phyloP scores from a whole-genome alignment of 164 flowering plant genomes.

The Tinospora cordifolia region DNA sequence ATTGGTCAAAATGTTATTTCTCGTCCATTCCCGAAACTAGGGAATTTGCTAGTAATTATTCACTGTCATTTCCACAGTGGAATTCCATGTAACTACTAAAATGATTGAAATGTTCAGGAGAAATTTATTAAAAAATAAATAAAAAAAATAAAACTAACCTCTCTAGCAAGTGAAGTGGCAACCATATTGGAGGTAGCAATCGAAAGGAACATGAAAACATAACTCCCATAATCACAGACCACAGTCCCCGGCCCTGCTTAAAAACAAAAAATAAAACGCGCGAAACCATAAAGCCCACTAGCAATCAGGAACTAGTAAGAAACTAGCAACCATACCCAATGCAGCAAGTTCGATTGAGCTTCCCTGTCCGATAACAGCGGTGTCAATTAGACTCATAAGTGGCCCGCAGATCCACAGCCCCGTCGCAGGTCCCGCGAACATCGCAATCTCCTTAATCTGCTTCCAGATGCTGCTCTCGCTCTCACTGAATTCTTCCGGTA shows the following conservation, averaged over 20 bases:
- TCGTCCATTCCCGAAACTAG: no score
- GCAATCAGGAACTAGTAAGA: background rate
- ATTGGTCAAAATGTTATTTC: no score
- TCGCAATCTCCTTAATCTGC: slow-evolving; percentile 65
- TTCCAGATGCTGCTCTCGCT: slow-evolving; percentile 48
- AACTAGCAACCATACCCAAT: slow-evolving; percentile 38
- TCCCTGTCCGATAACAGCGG: slow-evolving; percentile 86
- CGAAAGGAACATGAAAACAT: slow-evolving; percentile 88
- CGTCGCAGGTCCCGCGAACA: slow-evolving; percentile 80
- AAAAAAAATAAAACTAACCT: slow-evolving; percentile 30
- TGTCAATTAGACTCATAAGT: slow-evolving; percentile 89
- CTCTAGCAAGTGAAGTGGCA: slow-evolving; percentile 74
- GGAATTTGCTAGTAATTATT: no score
- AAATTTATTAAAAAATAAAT: no score
- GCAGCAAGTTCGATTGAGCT: slow-evolving; percentile 96
- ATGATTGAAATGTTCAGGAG: background rate
- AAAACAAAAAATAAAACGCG: background rate
- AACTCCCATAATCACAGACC: slow-evolving; percentile 66
- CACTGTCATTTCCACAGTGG: no score
- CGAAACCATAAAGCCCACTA: slow-evolving; percentile 3
- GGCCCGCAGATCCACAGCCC: slow-evolving; percentile 91
- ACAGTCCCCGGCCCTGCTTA: slow-evolving; percentile 85
- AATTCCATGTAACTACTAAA: background rate
- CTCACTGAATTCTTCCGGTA: slow-evolving; percentile 26
- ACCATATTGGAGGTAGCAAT: slow-evolving; percentile 93